Evolutionary conservation across 208 protist species (phyloP).

Genomic region (Trypanosomatidae sp.): DNA sequence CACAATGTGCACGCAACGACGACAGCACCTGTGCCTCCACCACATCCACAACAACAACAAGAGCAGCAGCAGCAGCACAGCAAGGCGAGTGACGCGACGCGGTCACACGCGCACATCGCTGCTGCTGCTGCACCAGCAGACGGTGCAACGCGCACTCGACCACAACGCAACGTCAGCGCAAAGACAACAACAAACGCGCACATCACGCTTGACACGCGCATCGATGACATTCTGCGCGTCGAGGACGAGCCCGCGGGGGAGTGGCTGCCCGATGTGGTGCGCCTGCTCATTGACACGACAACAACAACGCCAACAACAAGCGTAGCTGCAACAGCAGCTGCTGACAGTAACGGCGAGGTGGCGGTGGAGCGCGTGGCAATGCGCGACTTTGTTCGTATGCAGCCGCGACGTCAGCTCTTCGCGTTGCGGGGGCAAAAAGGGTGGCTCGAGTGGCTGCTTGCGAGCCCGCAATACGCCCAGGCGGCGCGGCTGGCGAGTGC

Average conservation of each 20-base stretch:
- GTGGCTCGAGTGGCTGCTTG: conserved; percentile 65
- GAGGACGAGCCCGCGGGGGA: conserved; percentile 29
- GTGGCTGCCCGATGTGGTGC: conserved; percentile 46
- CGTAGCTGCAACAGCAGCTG: no score
- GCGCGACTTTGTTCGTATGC: conserved; percentile 60
- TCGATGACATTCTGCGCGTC: conserved; percentile 54
- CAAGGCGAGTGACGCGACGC: not conserved
- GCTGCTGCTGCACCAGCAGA: not conserved
- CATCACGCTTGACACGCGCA: conserved; percentile 38
- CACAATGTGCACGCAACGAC: not conserved
- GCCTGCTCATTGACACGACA: conserved; percentile 64
- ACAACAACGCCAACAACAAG: no score
- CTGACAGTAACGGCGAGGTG: no score
- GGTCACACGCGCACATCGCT: not conserved
- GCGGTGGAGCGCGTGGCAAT: conserved; percentile 59
- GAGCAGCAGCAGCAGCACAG: conserved; percentile 4
- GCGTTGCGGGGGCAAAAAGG: conserved; percentile 36
- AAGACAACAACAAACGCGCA: not conserved
- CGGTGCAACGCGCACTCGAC: no score
- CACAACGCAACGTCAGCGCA: no score
- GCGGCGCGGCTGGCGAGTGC: conserved; percentile 38
- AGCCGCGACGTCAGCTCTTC: conserved; percentile 52
- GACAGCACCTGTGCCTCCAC: not conserved
- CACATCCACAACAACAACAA: conserved; percentile 3
- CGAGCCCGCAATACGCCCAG: conserved; percentile 62